Evolutionary conservation across 768 basidiomycete species (phyloP).

Genomic region (Termitomyces sp.): DNA sequence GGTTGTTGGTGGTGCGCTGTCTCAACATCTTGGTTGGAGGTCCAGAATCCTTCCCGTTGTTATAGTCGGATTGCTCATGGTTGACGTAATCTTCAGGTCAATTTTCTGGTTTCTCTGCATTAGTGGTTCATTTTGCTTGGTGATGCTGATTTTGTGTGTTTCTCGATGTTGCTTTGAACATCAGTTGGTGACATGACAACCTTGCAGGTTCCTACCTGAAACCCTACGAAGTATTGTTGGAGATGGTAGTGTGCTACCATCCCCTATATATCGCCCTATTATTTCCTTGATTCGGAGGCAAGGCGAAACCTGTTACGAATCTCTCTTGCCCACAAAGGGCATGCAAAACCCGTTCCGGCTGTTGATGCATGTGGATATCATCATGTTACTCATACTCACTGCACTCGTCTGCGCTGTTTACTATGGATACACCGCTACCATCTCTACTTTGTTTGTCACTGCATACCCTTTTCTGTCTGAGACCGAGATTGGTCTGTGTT

Average conservation of each 20-base stretch:
- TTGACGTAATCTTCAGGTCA: slow-evolving; percentile 26
- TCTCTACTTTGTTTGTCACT: slow-evolving; percentile 54
- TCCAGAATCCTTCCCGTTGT: slow-evolving; percentile 13
- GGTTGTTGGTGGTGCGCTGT: slow-evolving; percentile 53
- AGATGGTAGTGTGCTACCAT: slow-evolving; percentile 43
- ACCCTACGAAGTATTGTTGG: slow-evolving; percentile 50
- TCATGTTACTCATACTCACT: slow-evolving; percentile 46
- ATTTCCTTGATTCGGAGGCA: slow-evolving; percentile 40
- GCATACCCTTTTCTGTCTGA: slow-evolving; percentile 58
- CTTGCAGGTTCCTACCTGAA: slow-evolving; percentile 43
- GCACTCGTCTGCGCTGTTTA: slow-evolving; percentile 50
- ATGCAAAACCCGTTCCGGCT: slow-evolving; percentile 53
- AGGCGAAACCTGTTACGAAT: slow-evolving; percentile 17
- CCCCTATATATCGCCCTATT: slow-evolving; percentile 45
- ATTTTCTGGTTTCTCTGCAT: slow-evolving; percentile 64
- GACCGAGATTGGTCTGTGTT: slow-evolving; percentile 71
- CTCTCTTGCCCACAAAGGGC: slow-evolving; percentile 29
- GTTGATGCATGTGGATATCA: slow-evolving; percentile 50
- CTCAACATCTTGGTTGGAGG: slow-evolving; percentile 63
- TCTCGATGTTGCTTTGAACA: slow-evolving; percentile 21
- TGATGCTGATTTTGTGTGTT: slow-evolving; percentile 44
- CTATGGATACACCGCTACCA: slow-evolving; percentile 54
- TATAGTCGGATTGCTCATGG: neutral
- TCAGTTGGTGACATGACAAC: slow-evolving; percentile 18
- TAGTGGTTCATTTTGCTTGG: slow-evolving; percentile 36